These are phyloP conservation scores for Cordyceps cicadae DNA, from an alignment of 2,329 filamentous ascomycete genomes.

Conservation along the genomic window DNA sequence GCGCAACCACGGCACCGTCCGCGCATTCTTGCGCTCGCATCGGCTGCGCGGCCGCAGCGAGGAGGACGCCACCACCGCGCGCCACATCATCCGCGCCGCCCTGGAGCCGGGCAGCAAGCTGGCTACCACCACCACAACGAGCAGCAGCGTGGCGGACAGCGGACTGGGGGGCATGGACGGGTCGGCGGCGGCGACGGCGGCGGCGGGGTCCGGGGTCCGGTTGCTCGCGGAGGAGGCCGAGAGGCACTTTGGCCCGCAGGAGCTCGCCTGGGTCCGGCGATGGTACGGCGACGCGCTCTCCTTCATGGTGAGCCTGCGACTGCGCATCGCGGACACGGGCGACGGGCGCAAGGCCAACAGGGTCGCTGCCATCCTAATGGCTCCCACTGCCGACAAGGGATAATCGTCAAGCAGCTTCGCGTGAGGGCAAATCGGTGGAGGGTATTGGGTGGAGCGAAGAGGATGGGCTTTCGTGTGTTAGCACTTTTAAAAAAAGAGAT, in stretches of 20 bases:
- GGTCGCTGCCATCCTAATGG: constrained; percentile 1
- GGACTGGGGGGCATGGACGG: background rate
- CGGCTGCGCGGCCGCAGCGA: background rate
- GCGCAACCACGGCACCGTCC: background rate
- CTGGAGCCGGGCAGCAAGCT: background rate
- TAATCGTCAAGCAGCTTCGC: background rate
- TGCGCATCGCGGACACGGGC: background rate
- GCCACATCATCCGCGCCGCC: background rate
- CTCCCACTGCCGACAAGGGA: background rate
- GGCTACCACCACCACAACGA: background rate
- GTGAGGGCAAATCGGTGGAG: background rate
- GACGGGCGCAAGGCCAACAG: constrained; percentile 1
- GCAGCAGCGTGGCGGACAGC: background rate
- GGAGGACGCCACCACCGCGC: background rate
- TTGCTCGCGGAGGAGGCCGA: background rate
- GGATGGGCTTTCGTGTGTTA: too few species aligned
- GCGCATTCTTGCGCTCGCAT: background rate
- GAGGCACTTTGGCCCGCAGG: background rate
- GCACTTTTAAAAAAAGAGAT: too few species aligned
- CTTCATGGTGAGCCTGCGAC: background rate
- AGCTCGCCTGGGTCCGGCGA: background rate
- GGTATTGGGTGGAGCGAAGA: too few species aligned
- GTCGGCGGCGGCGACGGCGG: background rate
- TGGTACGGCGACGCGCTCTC: background rate
- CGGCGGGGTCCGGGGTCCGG: background rate